These are phyloP conservation scores for Alloteropsis angusta DNA, from an alignment of 202 grass and related monocot genomes.

Conservation along the genomic window DNA sequence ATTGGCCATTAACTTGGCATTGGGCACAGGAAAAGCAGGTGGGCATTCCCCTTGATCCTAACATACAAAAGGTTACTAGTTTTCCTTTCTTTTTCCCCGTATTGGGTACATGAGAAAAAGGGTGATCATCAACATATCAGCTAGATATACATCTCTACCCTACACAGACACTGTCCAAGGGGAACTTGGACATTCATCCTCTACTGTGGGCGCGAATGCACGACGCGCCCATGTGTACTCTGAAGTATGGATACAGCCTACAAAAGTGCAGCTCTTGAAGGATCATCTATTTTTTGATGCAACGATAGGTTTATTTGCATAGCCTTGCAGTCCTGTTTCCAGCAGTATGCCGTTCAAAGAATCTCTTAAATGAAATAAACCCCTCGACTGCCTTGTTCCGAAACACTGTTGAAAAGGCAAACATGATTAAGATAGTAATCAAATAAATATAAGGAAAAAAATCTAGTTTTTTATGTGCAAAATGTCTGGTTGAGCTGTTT, in stretches of 20 bases:
- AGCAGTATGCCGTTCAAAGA: constrained; percentile 10
- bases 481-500: not conserved
- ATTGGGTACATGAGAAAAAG: constrained; percentile 1
- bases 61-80: not conserved
- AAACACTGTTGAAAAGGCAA: not conserved
- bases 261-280: constrained; percentile 9
- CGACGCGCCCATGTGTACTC: constrained; percentile 13
- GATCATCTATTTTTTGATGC: not conserved
- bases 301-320: constrained; percentile 9
- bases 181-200: constrained; percentile 27
- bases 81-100: not conserved
- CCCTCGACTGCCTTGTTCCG: constrained; percentile 2
- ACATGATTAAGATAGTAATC: not conserved
- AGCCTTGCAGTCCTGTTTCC: constrained; percentile 5
- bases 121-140: constrained; percentile 1
- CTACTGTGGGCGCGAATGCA: constrained; percentile 17
- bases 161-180: constrained; percentile 16
- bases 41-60: not conserved
- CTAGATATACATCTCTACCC: constrained; percentile 21
- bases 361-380: constrained; percentile 26
- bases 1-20: not conserved
- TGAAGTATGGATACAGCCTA: constrained; percentile 30
- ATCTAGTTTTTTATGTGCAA: not conserved
- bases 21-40: not conserved
- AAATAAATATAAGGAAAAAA: not conserved